Evolutionary conservation across 768 basidiomycete species (phyloP).

Genomic region (Pholiota molesta): DNA sequence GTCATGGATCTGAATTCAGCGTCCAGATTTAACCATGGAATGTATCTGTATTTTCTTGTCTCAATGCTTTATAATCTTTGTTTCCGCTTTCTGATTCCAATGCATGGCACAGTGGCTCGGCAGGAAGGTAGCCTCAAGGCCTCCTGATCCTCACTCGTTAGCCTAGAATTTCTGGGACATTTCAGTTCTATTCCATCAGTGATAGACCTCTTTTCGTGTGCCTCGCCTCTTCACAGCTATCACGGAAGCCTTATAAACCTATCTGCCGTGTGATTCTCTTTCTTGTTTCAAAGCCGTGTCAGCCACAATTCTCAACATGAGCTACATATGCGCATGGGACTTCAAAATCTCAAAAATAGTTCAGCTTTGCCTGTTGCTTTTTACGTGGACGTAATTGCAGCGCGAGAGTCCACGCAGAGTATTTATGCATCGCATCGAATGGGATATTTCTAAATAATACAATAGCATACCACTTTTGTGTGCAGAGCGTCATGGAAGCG

Average conservation of each 20-base stretch:
- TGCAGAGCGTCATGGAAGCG: constrained; percentile 2
- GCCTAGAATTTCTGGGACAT: not conserved
- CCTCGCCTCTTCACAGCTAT: not conserved
- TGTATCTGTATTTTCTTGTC: not conserved
- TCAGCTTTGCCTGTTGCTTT: not conserved
- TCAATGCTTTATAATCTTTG: not conserved
- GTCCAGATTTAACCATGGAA: not conserved
- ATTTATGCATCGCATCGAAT: not conserved
- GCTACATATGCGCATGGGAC: not conserved
- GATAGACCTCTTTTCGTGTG: not conserved
- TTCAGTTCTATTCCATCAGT: not conserved
- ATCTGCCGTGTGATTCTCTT: not conserved
- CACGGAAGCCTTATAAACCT: not conserved
- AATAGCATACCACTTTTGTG: not conserved
- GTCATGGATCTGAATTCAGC: constrained; percentile 9
- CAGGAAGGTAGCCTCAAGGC: not conserved
- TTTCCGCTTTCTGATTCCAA: not conserved
- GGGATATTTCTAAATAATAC: not conserved
- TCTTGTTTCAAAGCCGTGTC: not conserved
- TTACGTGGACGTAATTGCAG: not conserved
- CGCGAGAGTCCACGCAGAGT: not conserved
- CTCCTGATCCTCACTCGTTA: not conserved
- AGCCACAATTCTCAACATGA: not conserved
- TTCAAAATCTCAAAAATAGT: not conserved
- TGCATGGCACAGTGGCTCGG: not conserved